A percentile compares a stretch with the other conserved stretches of the same genome.
Conservation (phyloP, 139 green algal genomes). For the Chlorella sp. region DNA sequence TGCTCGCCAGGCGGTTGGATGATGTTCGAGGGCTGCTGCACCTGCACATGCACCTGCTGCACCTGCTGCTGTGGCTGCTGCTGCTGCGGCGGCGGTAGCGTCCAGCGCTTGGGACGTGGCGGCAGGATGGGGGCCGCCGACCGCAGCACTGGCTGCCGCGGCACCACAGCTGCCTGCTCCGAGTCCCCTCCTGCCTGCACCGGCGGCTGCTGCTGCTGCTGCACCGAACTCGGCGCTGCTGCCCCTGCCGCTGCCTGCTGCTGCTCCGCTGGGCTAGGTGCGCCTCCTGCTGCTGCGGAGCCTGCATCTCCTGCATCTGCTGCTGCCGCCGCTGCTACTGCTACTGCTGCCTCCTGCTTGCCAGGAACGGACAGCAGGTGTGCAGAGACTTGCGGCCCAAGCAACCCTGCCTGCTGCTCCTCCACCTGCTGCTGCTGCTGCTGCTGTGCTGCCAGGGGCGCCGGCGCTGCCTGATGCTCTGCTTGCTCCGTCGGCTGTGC, state of each 20-base stretch:
- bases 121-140: not conserved
- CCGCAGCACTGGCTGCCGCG: not conserved
- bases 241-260: too few relatives aligned
- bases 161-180: not conserved
- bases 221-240: not conserved
- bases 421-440: not conserved
- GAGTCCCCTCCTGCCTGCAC: not conserved
- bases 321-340: not conserved
- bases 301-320: not conserved
- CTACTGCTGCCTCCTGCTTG: not conserved
- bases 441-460: not conserved
- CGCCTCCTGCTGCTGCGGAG: not conserved
- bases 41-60: not conserved
- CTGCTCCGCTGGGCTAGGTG: not conserved
- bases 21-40: not conserved
- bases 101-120: not conserved
- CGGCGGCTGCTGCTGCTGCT: not conserved
- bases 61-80: not conserved
- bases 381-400: too few relatives aligned
- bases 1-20: not conserved
- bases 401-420: not conserved
- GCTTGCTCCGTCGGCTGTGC: not conserved
- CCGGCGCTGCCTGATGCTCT: not conserved
- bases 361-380: not conserved
- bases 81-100: not conserved